A percentile compares a stretch with the other conserved stretches of the same genome.
These are phyloP conservation scores for Arxiozyma slooffiae DNA, from an alignment of 1,139 yeast species.

Conservation along the genomic window DNA sequence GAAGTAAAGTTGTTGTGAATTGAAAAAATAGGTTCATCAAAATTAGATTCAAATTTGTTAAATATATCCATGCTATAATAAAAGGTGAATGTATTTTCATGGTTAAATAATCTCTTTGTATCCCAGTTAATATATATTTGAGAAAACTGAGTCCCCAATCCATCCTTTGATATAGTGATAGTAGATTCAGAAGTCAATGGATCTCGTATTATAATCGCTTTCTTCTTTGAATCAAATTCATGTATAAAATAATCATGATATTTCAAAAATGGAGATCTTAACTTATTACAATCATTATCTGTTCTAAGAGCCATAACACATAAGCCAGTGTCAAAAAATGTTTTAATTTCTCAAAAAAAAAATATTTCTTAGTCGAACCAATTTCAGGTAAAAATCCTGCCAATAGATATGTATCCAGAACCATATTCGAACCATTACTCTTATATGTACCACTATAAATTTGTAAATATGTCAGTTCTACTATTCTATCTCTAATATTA, in stretches of 20 bases:
- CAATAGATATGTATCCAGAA: slow-evolving; percentile 54
- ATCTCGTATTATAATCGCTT: slow-evolving; percentile 38
- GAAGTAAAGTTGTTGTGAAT: slow-evolving; percentile 32
- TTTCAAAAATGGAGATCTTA: slow-evolving; percentile 33
- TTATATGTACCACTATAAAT: slow-evolving; percentile 52
- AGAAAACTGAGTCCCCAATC: slow-evolving; percentile 40
- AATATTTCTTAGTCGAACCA: slow-evolving; percentile 25
- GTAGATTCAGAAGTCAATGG: slow-evolving; percentile 39
- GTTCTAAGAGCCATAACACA: slow-evolving; percentile 61
- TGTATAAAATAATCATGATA: slow-evolving; percentile 63
- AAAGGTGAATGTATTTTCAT: slow-evolving; percentile 32
- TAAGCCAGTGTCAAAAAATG: slow-evolving; percentile 30
- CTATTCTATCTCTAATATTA: slow-evolving; percentile 38
- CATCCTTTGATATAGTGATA: slow-evolving; percentile 28
- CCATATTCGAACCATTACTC: slow-evolving; percentile 71
- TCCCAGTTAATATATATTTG: slow-evolving; percentile 66
- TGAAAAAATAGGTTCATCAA: slow-evolving; percentile 42
- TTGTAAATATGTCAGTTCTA: slow-evolving; percentile 69
- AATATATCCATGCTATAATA: slow-evolving; percentile 24
- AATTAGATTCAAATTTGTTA: slow-evolving; percentile 19
- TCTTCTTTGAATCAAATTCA: slow-evolving; percentile 29
- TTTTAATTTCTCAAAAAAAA: slow-evolving; percentile 32
- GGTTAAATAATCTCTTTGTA: slow-evolving; percentile 32
- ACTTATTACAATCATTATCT: slow-evolving; percentile 34
- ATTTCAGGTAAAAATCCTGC: slow-evolving; percentile 74